A percentile compares a stretch with the other conserved stretches of the same genome.
These are phyloP conservation scores for rapeseed (Brassica napus) DNA, from an alignment of 345 rosid species.

Conservation along the genomic window DNA sequence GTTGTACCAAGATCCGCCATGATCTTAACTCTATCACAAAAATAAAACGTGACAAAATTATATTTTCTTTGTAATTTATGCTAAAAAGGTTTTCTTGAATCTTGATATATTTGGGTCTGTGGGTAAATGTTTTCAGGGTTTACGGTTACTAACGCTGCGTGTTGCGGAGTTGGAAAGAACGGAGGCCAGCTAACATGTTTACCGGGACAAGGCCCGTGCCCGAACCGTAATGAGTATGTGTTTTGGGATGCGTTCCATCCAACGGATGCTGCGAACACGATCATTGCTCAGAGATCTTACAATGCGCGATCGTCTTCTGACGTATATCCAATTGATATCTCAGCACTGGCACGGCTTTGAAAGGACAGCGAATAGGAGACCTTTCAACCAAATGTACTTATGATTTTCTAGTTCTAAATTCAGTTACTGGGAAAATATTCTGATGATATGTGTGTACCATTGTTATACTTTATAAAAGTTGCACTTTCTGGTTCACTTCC, in stretches of 20 bases:
- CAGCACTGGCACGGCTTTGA: slow-evolving; percentile 32
- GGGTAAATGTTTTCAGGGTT: slow-evolving; percentile 45
- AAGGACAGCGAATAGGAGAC: background rate
- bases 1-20: no score
- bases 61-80: background rate
- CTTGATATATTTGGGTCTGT: background rate
- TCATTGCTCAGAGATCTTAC: slow-evolving; percentile 56
- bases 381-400: background rate
- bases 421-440: background rate
- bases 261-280: slow-evolving; percentile 50
- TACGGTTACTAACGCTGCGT: slow-evolving; percentile 52
- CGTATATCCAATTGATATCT: slow-evolving; percentile 58
- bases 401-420: slow-evolving; percentile 5
- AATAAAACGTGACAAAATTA: background rate
- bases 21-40: background rate
- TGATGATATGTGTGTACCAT: slow-evolving; percentile 9
- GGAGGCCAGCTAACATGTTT: slow-evolving; percentile 73
- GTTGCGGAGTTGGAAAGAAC: slow-evolving; percentile 76
- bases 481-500: background rate
- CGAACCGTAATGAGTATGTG: slow-evolving; percentile 49
- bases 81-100: background rate
- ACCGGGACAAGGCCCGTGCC: slow-evolving; percentile 58
- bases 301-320: slow-evolving; percentile 49
- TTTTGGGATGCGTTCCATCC: slow-evolving; percentile 89
- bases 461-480: background rate